Evolutionary conservation across 257 asterid species (phyloP).

Genomic region (Osmanthus fragrans): DNA sequence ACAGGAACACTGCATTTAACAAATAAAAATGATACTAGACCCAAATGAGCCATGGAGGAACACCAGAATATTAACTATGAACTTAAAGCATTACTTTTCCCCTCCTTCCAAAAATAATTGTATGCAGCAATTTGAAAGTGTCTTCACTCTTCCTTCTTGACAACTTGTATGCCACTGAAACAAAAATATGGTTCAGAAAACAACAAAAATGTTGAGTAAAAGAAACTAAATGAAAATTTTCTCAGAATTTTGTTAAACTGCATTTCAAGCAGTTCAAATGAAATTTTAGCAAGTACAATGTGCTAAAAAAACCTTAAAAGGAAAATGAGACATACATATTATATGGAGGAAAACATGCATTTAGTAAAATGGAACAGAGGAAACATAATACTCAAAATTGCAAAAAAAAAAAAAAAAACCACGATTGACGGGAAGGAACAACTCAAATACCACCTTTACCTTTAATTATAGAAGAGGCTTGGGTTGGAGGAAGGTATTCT

Average conservation of each 20-base stretch:
- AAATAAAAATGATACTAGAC: background rate
- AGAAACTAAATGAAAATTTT: background rate
- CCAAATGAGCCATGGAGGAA: background rate
- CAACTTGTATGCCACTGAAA: constrained; percentile 77
- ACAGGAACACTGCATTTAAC: background rate
- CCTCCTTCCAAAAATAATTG: constrained; percentile 78
- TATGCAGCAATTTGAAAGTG: constrained; percentile 70
- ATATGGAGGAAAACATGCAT: background rate
- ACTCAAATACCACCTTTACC: background rate
- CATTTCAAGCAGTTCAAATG: background rate
- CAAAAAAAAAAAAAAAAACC: background rate
- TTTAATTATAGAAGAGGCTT: background rate
- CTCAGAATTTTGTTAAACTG: background rate
- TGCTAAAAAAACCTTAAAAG: background rate
- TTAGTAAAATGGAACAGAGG: background rate
- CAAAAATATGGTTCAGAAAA: constrained; percentile 23
- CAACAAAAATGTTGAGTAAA: background rate
- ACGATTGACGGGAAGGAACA: background rate
- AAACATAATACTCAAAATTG: background rate
- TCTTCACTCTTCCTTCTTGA: constrained; percentile 84
- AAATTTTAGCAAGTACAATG: too few relatives aligned
- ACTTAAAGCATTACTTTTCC: constrained; percentile 63
- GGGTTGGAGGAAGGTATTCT: background rate
- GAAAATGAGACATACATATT: background rate
- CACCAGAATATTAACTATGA: constrained; percentile 3